Evolutionary conservation across 2,329 filamentous ascomycete species (phyloP).

Genomic region (Rutstroemia sydowiana): DNA sequence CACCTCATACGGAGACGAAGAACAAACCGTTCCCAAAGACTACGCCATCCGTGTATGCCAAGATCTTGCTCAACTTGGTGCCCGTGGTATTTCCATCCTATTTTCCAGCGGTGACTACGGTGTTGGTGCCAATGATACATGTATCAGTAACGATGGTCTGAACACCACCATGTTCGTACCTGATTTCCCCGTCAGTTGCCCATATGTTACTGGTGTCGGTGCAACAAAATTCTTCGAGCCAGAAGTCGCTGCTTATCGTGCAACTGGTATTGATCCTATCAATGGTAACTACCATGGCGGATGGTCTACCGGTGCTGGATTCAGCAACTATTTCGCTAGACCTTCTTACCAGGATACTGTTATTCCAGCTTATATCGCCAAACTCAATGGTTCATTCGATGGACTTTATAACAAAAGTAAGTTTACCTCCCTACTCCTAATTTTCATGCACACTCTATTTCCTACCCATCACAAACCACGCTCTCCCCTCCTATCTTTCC

Average conservation of each 20-base stretch:
- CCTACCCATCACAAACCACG: neutral
- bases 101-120: conserved; percentile 47
- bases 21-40: conserved; percentile 44
- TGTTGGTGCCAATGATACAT: conserved; percentile 33
- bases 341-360: conserved; percentile 39
- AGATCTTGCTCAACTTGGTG: conserved; percentile 46
- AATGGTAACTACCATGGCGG: conserved; percentile 25
- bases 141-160: conserved; percentile 48
- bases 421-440: neutral
- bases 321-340: conserved; percentile 42
- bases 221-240: conserved; percentile 18
- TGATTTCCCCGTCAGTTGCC: conserved; percentile 44
- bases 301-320: conserved; percentile 42
- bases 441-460: too few relatives aligned
- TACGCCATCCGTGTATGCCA: conserved; percentile 48
- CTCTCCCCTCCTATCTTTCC: neutral
- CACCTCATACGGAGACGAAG: conserved; percentile 53
- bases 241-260: conserved; percentile 27
- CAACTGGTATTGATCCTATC: conserved; percentile 24
- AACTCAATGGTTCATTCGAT: conserved; percentile 38
- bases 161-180: conserved; percentile 47
- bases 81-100: conserved; percentile 46
- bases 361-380: conserved; percentile 35
- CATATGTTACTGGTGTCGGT: conserved; percentile 23
- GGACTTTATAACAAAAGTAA: conserved; percentile 36